These are phyloP conservation scores for Debaryomyces psychrophilus DNA, from an alignment of 1,139 yeast genomes.

Conservation along the genomic window DNA sequence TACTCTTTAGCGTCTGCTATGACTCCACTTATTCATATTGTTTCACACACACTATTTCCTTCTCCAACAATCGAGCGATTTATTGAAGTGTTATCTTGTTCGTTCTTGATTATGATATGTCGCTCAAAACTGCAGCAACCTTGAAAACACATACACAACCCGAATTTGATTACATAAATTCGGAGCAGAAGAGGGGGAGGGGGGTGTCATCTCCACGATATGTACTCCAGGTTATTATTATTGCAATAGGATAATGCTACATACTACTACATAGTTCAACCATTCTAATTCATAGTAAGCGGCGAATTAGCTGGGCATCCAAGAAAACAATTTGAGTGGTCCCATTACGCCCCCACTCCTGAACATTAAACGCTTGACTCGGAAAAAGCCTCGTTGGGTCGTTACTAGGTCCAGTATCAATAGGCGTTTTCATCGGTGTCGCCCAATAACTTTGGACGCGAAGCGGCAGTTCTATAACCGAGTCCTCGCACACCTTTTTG, in stretches of 20 bases:
- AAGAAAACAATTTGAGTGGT: neutral
- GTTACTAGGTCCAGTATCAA: neutral
- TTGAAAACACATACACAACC: neutral
- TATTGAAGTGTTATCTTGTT: neutral
- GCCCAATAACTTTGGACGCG: too few relatives aligned
- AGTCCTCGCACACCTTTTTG: neutral
- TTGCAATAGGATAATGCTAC: neutral
- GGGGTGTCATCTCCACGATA: constrained; percentile 1
- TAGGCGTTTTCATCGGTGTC: neutral
- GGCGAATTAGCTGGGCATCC: neutral
- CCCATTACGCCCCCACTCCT: neutral
- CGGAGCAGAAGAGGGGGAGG: neutral
- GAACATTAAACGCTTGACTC: neutral
- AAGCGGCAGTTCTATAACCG: too few relatives aligned
- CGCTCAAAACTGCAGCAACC: neutral
- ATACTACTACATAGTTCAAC: neutral
- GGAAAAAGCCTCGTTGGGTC: neutral
- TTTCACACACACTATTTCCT: neutral
- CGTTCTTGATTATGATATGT: neutral
- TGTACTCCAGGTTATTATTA: constrained; percentile 1
- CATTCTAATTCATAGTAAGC: neutral
- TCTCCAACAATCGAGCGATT: neutral
- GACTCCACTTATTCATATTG: constrained; percentile 1
- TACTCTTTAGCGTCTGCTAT: neutral
- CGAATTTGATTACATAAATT: neutral